Evolutionary conservation across 352 stramenopile genomes (phyloP).

Genomic region (Phytophthora citricola): DNA sequence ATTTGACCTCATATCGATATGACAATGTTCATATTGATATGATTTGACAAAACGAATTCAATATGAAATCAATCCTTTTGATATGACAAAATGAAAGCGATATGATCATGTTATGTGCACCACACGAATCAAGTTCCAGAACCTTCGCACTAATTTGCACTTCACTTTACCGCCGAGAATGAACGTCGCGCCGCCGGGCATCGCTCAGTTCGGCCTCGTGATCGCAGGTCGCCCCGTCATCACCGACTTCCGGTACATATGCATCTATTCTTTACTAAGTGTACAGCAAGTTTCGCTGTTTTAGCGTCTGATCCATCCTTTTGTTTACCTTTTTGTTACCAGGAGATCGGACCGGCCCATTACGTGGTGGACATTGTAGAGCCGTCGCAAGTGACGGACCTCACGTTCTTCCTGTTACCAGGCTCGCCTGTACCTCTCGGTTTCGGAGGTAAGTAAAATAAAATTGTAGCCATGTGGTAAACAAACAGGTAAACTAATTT

Average conservation of each 20-base stretch:
- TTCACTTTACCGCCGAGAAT: conserved; percentile 23
- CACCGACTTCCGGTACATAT: conserved; percentile 62
- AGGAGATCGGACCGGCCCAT: conserved; percentile 71
- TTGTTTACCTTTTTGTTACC: conserved; percentile 3
- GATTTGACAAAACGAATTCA: too few species aligned
- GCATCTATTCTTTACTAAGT: too few species aligned
- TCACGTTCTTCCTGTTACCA: conserved; percentile 81
- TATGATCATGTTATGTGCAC: not conserved
- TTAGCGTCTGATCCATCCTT: not conserved
- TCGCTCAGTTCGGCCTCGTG: conserved; percentile 72
- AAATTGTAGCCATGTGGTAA: conserved; percentile 11
- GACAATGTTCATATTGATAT: too few species aligned
- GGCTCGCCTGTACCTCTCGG: conserved; percentile 63
- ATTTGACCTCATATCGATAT: too few species aligned
- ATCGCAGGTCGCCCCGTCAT: conserved; percentile 69
- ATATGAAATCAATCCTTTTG: too few species aligned
- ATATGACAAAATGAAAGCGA: too few species aligned
- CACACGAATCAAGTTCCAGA: conserved; percentile 12
- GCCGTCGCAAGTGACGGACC: conserved; percentile 63
- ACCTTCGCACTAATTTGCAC: conserved; percentile 7
- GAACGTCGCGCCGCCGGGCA: conserved; percentile 29
- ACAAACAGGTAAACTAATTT: conserved; percentile 7
- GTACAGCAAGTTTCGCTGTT: too few species aligned
- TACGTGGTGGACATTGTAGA: conserved; percentile 71
- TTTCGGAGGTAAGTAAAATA: conserved; percentile 44